phyloP scores from a whole-genome alignment of 768 basidiomycete genomes.

The Pholiota microspora region DNA sequence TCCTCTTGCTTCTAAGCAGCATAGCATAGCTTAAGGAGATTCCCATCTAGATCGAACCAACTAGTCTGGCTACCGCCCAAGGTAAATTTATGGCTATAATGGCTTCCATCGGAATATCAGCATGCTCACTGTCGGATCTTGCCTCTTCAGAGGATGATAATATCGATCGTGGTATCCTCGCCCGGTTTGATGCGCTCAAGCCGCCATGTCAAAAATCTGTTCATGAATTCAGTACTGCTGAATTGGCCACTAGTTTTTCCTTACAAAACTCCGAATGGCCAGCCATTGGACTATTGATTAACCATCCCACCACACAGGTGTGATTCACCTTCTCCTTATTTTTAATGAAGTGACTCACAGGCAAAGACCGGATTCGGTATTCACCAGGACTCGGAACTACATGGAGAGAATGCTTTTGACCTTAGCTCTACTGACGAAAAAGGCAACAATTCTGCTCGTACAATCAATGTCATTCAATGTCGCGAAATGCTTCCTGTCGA shows the following conservation, averaged over 20 bases:
- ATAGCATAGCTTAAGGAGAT: slow-evolving; percentile 17
- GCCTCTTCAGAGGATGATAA: slow-evolving; percentile 5
- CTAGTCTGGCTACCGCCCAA: slow-evolving; percentile 15
- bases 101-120: slow-evolving; percentile 10
- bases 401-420: slow-evolving; percentile 8
- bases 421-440: slow-evolving; percentile 1
- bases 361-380: slow-evolving; percentile 6
- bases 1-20: slow-evolving; percentile 3
- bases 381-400: slow-evolving; percentile 6
- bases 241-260: slow-evolving; percentile 2
- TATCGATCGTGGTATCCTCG: slow-evolving; percentile 6
- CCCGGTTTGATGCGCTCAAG: slow-evolving; percentile 10
- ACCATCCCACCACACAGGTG: slow-evolving; percentile 8
- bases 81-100: slow-evolving; percentile 11
- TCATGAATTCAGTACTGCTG: slow-evolving; percentile 5
- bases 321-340: slow-evolving; percentile 7
- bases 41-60: slow-evolving; percentile 18
- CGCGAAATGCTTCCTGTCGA: neutral
- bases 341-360: slow-evolving; percentile 8
- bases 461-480: slow-evolving; percentile 1
- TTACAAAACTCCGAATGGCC: slow-evolving; percentile 7
- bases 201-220: slow-evolving; percentile 11
- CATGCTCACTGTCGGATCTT: slow-evolving; percentile 16
- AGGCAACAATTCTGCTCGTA: slow-evolving; percentile 2
- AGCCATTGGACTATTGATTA: slow-evolving; percentile 5